Conservation (phyloP, 2,329 filamentous ascomycete genomes). For the Diplodia seriata region DNA sequence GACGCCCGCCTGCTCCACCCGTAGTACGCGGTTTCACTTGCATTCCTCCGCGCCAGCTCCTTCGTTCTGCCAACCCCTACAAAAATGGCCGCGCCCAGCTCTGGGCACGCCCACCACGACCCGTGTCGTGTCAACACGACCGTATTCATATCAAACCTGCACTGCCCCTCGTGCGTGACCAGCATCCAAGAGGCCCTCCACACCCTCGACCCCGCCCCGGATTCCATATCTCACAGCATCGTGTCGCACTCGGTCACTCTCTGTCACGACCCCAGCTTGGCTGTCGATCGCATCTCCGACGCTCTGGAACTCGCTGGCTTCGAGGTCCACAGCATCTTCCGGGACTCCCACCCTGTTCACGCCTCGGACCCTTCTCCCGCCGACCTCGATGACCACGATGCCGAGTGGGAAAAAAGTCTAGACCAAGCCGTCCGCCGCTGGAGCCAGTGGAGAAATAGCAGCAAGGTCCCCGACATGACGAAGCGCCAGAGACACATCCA, state of each 20-base stretch:
- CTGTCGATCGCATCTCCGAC: slow-evolving; percentile 50
- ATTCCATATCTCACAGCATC: slow-evolving; percentile 72
- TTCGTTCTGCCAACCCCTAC: slow-evolving; percentile 35
- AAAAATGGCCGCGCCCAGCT: slow-evolving; percentile 30
- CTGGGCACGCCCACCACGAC: slow-evolving; percentile 28
- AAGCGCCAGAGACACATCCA: slow-evolving; percentile 44
- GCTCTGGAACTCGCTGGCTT: slow-evolving; percentile 66
- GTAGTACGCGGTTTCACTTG: slow-evolving; percentile 13
- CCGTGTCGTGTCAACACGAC: slow-evolving; percentile 55
- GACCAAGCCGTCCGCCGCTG: slow-evolving; percentile 46
- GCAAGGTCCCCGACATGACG: slow-evolving; percentile 38
- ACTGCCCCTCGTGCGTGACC: slow-evolving; percentile 76
- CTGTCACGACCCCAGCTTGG: slow-evolving; percentile 56
- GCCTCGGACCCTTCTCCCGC: slow-evolving; percentile 28
- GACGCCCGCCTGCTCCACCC: slow-evolving; percentile 15
- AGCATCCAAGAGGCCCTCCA: slow-evolving; percentile 67
- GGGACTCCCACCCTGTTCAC: slow-evolving; percentile 40
- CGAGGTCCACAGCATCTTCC: slow-evolving; percentile 61
- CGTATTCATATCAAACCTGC: slow-evolving; percentile 75
- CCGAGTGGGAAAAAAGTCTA: slow-evolving; percentile 45
- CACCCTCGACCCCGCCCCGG: slow-evolving; percentile 55
- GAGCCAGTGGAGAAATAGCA: slow-evolving; percentile 35
- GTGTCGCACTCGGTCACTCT: slow-evolving; percentile 73
- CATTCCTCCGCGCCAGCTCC: slow-evolving; percentile 17
- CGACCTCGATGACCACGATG: slow-evolving; percentile 26